Base-by-base conservation (phyloP, 192 early-diverging fungal species). In the Coemansia sp. region DNA sequence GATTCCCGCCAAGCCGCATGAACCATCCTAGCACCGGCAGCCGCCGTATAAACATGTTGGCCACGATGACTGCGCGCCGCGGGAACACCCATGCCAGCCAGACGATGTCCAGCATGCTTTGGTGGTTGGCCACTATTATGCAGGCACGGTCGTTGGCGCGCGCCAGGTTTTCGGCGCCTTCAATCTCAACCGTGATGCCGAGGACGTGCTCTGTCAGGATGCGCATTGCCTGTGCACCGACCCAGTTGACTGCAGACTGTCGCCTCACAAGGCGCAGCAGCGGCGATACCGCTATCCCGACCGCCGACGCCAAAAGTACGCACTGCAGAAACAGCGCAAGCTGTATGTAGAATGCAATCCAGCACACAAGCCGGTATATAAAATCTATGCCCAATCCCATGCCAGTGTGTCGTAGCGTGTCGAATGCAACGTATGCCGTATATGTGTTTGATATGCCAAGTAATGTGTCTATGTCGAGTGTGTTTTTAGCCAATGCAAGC, bases 51-150 rank as follows among this genome's bases (percentile, higher is more conserved):
- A 74, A 78, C 74, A 83, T 86, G 77, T 93, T 95, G 34, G 90
- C 90, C 42, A 91, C 88, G 59, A 91, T 79, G 4, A 85, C 83
- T 32, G 86, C 84, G 40, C 78, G 68, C 48, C 85, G 86, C 20
- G 91, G 89, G 36, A 89, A 86, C 16, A 93, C 83, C 64, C 73
- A 76, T 18, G 88, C 84, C 56, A 93, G 64, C 63, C 88, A 77
- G 33, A 93, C 61, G 29, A 91, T 71, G 75, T 96, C 94, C 66
- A 94, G 70, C 33, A 87, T 84, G 56, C 86, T 88, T 67, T 96
- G 94, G 72, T 96, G 94, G 75, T 96, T 96, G 58, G 87, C 87
- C n/a, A 94, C 84, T 32, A 87, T 81, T 17, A 94, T 80, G 48
- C 86, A 87, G 6, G 93, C 90, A 16, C 32, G 48, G 5, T 38